These are phyloP conservation scores for Gnetum montanum DNA, from an alignment of 75 land plant species.

Conservation along the genomic window DNA sequence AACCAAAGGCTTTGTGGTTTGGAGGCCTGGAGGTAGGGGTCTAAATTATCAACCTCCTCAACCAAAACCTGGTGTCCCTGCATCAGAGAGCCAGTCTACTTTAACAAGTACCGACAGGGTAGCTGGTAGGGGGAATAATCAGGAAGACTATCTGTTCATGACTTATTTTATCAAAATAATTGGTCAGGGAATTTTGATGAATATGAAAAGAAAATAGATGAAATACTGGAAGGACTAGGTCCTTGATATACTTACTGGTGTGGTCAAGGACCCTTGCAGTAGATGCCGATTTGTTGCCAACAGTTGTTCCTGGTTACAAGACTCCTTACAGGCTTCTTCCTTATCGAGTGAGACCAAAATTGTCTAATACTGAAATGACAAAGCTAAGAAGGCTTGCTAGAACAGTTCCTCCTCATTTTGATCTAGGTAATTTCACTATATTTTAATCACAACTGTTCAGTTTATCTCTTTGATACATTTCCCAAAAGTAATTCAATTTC, in stretches of 20 bases:
- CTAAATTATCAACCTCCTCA: slow-evolving; percentile 43
- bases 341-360: slow-evolving; percentile 50
- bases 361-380: slow-evolving; percentile 55
- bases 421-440: slow-evolving; percentile 58
- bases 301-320: slow-evolving; percentile 47
- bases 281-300: slow-evolving; percentile 87
- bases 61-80: slow-evolving; percentile 9
- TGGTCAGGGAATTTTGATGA: too few species aligned
- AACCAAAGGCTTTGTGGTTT: slow-evolving; percentile 89
- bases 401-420: slow-evolving; percentile 90
- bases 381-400: slow-evolving; percentile 65
- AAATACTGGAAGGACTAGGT: slow-evolving; percentile 70
- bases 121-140: too few species aligned
- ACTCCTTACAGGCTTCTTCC: slow-evolving; percentile 93
- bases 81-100: too few species aligned
- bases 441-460: too few species aligned
- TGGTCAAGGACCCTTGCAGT: slow-evolving; percentile 70
- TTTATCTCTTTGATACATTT: too few species aligned
- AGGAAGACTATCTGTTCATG: too few species aligned
- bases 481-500: too few species aligned
- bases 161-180: too few species aligned
- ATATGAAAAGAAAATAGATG: slow-evolving; percentile 59
- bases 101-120: too few species aligned
- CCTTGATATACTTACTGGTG: slow-evolving; percentile 88
- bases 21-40: slow-evolving; percentile 91